Evolutionary conservation across 164 flowering plant species (phyloP).

Genomic region (Vitis amurensis): DNA sequence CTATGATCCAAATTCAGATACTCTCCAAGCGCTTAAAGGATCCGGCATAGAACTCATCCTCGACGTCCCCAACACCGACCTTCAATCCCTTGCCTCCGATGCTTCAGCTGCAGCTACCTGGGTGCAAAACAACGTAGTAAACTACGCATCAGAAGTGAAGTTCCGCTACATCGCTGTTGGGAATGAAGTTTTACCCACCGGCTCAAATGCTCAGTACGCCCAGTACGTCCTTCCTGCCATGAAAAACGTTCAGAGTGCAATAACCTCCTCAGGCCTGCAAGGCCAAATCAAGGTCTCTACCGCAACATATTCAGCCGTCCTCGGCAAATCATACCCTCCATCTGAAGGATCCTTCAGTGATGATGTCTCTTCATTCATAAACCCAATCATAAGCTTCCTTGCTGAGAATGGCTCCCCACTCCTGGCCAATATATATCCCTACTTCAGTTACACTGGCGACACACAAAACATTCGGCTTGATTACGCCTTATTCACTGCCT

Average conservation of each 20-base stretch:
- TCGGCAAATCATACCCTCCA: slow-evolving; percentile 14
- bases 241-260: slow-evolving; percentile 11
- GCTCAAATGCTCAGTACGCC: neutral
- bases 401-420: slow-evolving; percentile 16
- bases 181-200: slow-evolving; percentile 13
- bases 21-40: slow-evolving; percentile 19
- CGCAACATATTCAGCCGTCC: neutral
- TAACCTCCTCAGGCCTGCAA: slow-evolving; percentile 5
- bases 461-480: neutral
- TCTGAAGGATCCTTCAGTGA: slow-evolving; percentile 10
- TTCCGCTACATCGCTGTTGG: slow-evolving; percentile 27
- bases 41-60: slow-evolving; percentile 24
- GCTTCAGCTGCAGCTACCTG: slow-evolving; percentile 12
- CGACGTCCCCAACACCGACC: slow-evolving; percentile 19
- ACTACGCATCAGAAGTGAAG: slow-evolving; percentile 14
- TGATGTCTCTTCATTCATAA: neutral
- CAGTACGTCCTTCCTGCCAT: slow-evolving; percentile 19
- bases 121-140: slow-evolving; percentile 20
- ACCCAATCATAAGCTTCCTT: slow-evolving; percentile 8
- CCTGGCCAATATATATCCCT: slow-evolving; percentile 22
- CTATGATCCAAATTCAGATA: slow-evolving; percentile 10
- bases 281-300: slow-evolving; percentile 24
- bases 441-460: slow-evolving; percentile 8
- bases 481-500: slow-evolving; percentile 17
- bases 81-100: slow-evolving; percentile 7